Base-by-base conservation (phyloP, 345 rosid genomes). In the Populus davidiana region DNA sequence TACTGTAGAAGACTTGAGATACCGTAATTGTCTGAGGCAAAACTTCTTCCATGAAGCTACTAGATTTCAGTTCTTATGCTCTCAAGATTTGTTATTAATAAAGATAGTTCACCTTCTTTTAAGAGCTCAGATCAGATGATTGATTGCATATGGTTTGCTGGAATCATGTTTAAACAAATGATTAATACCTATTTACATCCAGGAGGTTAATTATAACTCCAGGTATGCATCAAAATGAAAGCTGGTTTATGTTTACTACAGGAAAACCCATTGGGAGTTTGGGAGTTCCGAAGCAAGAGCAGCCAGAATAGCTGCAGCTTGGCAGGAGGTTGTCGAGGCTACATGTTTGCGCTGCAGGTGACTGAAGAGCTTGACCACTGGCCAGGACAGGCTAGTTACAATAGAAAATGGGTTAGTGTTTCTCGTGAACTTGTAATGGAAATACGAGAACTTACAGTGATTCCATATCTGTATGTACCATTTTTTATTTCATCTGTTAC, bases 351-450 rank as follows among this genome's bases (percentile, higher is more conserved):
- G 17, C 38, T 91, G 84, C 86, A 91, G 80, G 98, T 94, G 29
- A 90, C 92, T 2, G 87, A 92, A 76, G 93, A 90, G 86, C 97
- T 94, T n/a, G 89, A 88, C 27, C 82, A 79, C 2, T 94, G 97
- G 98, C 98, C 98, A 1, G 94, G 90, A 83, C 90, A 83, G 74
- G 81, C 82, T 54, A 83, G 71, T 66, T 92, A 83, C 71, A 49
- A 43, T 5, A 86, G 98, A 65, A 91, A 77, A 89, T 92, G 98
- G 98, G 97, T 94, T 20, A 67, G 85, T 82, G 38, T 0, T 35
- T 41, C 70, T n/a, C 5, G 44, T 1, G 16, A 47, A 47, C 50
- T 14, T 9, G 3, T 0, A 59, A 59, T 23, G 14, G 14, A 23
- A 59, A 23, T 23, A 3, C 0, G 64, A 59, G 6, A 59, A 23